Base-by-base conservation (phyloP, 2,329 filamentous ascomycete genomes). In the Ambrosiella beaveri region DNA sequence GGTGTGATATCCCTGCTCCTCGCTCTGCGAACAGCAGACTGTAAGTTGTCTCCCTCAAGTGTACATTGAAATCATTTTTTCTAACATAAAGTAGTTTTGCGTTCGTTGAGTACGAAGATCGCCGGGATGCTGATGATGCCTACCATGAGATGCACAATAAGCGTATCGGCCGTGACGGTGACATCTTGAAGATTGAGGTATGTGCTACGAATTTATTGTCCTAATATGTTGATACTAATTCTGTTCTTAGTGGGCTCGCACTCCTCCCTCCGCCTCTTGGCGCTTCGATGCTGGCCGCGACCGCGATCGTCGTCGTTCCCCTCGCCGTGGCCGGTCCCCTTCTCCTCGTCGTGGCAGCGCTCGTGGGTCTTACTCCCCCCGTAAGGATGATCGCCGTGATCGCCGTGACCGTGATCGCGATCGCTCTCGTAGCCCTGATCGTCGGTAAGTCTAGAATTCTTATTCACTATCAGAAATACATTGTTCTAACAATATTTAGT, bases 131-230 rank as follows among this genome's bases (percentile, higher is more conserved):
- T 63, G 93, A 98, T 71, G 93, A 98, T 74, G 93, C 93, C 53
- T 98, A 98, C 70, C 88, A 98, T 71, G 93, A 98, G 75, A 98
- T 98, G 93, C 93, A 98, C 70, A 97, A 97, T 77, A 96, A 96
- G 81, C 88, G 91, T 64, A 89, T 98, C 65, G 90, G 89, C 53
- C 85, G 91, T 62, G 93, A 98, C 68, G 35, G 15, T 17, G 93
- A 98, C 67, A 75, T 95, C 61, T 71, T 98, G 74, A 98, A 98
- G 76, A 97, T 98, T 64, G 93, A 98, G 81, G 93, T 95, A 74
- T 64, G 79, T 12, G 1, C 7, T 37, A 9, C 11, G 3, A 49
- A 5, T 36, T 27, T 27, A n/a, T n/a, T 39, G 39, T 13, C 1
- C n/a, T 50, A 52, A 27, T 47, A 47, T 17, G 7, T 57, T 57